Evolutionary conservation across 129 eudicot genomes (phyloP), one percentile per base, ranked within the genome.

Genomic region (Flaveria bidentis): DNA sequence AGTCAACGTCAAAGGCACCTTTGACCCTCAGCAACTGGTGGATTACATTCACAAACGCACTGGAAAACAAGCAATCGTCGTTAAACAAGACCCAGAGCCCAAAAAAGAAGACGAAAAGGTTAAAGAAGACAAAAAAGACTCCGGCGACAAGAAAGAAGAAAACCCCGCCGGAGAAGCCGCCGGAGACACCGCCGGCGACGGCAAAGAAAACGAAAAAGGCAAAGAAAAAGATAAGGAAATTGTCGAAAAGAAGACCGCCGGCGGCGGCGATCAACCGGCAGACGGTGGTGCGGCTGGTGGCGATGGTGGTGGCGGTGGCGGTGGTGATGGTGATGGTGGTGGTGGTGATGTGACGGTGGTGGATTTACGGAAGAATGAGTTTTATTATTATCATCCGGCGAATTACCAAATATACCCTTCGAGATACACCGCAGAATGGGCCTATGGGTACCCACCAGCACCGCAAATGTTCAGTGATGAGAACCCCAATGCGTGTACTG

Each of bases 391-490:
- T 45, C 6, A 85, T 72, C 91, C 92, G 9, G 87, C 78, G 53
- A 76, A 85, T 74, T 81, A 77, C 25, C 85, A 82, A 46, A 23
- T 82, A n/a, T 83, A 90, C 68, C 88, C 86, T 23, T 85, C 81
- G 18, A 87, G 87, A 70, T 87, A 76, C 73, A 88, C 86, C 6
- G 80, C 90, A 20, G 91, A 89, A 74, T 17, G 72, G 67, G 58
- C 76, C 41, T 81, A 92, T 67, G 87, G 92, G 22, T 85, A 85
- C 77, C 90, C 91, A 62, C 96, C 97, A 20, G 85, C 89, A 67
- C 89, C 87, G 5, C 98, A 93, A 79, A 88, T 93, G 85, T 93
- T 93, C 76, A 93, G 98, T 49, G 97, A 93, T 50, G 98, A 94
- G 88, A 94, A 94, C 82, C 98, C 98, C 74, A 88, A 94, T 84